phyloP scores from a whole-genome alignment of 148 eudicot species.

The Tetragonia tetragonoides region DNA sequence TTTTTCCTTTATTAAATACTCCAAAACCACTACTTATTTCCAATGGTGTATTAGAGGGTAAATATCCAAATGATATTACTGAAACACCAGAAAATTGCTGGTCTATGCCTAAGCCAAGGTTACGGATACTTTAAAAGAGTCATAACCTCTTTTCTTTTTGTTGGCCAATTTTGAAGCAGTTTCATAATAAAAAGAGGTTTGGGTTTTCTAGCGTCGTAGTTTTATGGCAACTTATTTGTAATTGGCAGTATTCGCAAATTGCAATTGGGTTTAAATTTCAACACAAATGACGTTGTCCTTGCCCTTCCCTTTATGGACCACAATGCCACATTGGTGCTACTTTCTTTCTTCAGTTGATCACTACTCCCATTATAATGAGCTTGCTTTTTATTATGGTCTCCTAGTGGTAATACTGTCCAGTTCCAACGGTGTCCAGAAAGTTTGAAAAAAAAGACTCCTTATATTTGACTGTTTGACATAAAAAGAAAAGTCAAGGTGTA shows the following conservation, averaged over 20 bases:
- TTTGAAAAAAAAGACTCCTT: neutral
- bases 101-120: too few relatives aligned
- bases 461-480: too few relatives aligned
- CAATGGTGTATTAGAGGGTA: too few relatives aligned
- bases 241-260: neutral
- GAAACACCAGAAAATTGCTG: too few relatives aligned
- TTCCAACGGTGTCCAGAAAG: neutral
- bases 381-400: neutral
- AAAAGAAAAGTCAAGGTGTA: too few relatives aligned
- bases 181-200: neutral
- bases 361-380: neutral
- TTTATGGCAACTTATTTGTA: constrained; percentile 3
- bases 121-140: too few relatives aligned
- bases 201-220: neutral
- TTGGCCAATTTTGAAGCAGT: neutral
- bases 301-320: constrained; percentile 7
- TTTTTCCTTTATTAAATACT: too few relatives aligned
- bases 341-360: neutral
- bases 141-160: too few relatives aligned
- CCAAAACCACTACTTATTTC: too few relatives aligned
- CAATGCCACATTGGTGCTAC: neutral
- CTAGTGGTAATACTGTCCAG: neutral
- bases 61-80: too few relatives aligned
- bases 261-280: constrained; percentile 10
- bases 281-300: constrained; percentile 10